Evolutionary conservation across 306 rosid genomes (phyloP).

Genomic region (Prunus davidiana): DNA sequence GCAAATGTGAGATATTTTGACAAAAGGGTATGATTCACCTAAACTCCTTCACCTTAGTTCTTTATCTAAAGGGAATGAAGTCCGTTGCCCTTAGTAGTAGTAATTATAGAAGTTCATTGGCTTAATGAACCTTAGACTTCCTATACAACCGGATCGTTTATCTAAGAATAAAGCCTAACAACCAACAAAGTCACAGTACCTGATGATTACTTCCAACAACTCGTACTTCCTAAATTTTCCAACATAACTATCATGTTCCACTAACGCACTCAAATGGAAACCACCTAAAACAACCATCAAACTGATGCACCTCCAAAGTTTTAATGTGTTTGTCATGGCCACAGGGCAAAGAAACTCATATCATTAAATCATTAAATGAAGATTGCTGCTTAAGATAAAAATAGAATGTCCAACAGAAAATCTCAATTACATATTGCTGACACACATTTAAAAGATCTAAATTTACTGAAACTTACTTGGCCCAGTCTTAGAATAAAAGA

Average conservation of each 20-base stretch:
- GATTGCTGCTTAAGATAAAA: not conserved
- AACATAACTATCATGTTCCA: not conserved
- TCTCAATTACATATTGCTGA: not conserved
- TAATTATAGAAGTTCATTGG: not conserved
- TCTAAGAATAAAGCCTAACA: not conserved
- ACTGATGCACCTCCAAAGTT: not conserved
- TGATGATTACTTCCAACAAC: not conserved
- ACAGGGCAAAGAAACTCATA: not conserved
- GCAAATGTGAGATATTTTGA: not conserved
- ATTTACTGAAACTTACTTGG: not conserved
- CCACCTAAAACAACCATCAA: not conserved
- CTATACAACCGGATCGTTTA: not conserved
- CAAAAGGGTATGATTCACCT: not conserved
- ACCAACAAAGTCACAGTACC: not conserved
- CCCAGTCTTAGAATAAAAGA: not conserved
- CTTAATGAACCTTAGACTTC: not conserved
- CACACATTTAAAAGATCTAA: not conserved
- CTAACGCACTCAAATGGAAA: not conserved
- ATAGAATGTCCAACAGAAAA: not conserved
- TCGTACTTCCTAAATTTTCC: not conserved
- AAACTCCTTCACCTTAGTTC: slow-evolving; percentile 8
- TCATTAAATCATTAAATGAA: not conserved
- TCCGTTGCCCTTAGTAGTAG: not conserved
- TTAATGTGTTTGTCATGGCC: not conserved
- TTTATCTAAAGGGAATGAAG: not conserved